phyloP scores from a whole-genome alignment of 805 yeast species.

The Hanseniaspora taiwanica region DNA sequence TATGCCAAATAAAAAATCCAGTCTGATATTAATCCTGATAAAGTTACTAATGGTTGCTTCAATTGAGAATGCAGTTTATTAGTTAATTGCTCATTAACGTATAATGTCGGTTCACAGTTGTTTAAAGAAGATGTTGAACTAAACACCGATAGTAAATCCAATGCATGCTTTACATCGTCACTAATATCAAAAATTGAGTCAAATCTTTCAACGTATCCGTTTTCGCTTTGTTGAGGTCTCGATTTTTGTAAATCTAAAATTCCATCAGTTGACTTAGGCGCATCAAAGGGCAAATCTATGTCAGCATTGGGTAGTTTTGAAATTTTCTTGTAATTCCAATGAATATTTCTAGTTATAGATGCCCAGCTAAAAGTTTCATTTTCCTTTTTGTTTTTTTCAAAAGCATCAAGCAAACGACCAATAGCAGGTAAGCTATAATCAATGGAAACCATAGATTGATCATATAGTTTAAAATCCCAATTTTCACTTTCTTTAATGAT shows the following conservation, averaged over 20 bases:
- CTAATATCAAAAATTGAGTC: neutral
- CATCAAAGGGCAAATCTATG: too few species aligned
- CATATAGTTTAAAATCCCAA: neutral
- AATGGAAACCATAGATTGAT: neutral
- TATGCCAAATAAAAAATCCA: constrained; percentile 73
- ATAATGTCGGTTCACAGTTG: constrained; percentile 17
- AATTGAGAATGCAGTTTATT: constrained; percentile 78
- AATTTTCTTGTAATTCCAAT: neutral
- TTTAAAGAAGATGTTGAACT: constrained; percentile 35
- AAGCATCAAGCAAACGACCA: neutral
- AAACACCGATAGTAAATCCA: constrained; percentile 10
- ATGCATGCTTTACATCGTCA: neutral
- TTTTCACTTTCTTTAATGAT: neutral
- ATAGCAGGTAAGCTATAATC: neutral
- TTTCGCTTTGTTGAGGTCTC: neutral
- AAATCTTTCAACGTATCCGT: neutral
- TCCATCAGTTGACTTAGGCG: too few species aligned
- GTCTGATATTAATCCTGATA: constrained; percentile 71
- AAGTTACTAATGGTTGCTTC: constrained; percentile 80
- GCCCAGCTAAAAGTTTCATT: too few species aligned
- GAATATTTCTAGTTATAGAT: neutral
- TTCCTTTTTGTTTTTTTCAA: neutral
- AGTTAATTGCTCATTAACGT: constrained; percentile 67
- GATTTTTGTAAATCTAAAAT: neutral
- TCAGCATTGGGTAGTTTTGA: neutral